These are phyloP conservation scores for Leccinum olivaceopallidum DNA, from an alignment of 768 basidiomycete genomes.

Conservation along the genomic window DNA sequence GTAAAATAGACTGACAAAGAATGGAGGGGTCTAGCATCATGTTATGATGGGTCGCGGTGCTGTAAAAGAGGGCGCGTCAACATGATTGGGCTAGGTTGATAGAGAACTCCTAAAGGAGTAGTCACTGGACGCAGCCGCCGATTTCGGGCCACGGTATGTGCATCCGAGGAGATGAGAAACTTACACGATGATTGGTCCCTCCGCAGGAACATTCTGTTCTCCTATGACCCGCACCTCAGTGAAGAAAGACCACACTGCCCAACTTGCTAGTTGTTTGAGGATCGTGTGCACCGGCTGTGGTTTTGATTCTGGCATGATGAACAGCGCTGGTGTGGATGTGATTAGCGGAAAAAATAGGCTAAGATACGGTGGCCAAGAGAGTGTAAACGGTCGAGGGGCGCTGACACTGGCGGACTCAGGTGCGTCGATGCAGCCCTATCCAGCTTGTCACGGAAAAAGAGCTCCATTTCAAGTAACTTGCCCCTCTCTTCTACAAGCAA, in stretches of 20 bases:
- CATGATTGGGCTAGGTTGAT: slow-evolving; percentile 3
- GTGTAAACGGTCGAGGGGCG: neutral
- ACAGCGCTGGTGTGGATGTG: neutral
- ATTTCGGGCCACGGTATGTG: slow-evolving; percentile 1
- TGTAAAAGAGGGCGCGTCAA: slow-evolving; percentile 33
- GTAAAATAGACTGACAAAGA: slow-evolving; percentile 57
- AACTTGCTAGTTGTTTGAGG: slow-evolving; percentile 67
- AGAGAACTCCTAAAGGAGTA: slow-evolving; percentile 1
- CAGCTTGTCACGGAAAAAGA: slow-evolving; percentile 1
- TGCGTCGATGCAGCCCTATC: neutral
- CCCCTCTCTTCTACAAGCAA: neutral
- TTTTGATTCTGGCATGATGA: slow-evolving; percentile 34
- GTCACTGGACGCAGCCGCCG: slow-evolving; percentile 2
- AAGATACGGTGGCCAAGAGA: slow-evolving; percentile 11
- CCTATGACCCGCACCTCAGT: slow-evolving; percentile 84
- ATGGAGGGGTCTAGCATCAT: slow-evolving; percentile 92
- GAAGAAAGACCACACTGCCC: slow-evolving; percentile 87
- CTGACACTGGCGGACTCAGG: neutral
- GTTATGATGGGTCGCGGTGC: slow-evolving; percentile 88
- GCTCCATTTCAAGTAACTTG: slow-evolving; percentile 10
- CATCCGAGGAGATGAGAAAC: slow-evolving; percentile 31
- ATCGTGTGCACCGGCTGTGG: slow-evolving; percentile 60
- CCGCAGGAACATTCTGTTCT: slow-evolving; percentile 80
- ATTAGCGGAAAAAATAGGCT: slow-evolving; percentile 12
- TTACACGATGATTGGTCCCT: slow-evolving; percentile 93